Evolutionary conservation across 2,329 filamentous ascomycete species (phyloP).

Genomic region (Cylindrodendrum hubeiense): DNA sequence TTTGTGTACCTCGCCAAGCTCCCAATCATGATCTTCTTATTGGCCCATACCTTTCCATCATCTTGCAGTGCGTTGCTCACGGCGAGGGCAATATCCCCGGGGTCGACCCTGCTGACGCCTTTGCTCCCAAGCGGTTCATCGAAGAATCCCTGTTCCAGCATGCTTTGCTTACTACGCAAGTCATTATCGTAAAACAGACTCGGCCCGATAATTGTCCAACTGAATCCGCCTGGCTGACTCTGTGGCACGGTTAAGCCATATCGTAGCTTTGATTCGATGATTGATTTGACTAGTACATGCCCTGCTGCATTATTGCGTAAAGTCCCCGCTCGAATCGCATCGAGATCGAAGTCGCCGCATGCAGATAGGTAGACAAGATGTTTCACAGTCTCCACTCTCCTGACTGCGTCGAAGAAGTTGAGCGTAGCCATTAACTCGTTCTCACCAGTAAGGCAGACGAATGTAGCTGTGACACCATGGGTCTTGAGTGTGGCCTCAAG

Average conservation of each 20-base stretch:
- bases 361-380: slow-evolving; percentile 30
- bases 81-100: slow-evolving; percentile 25
- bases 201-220: slow-evolving; percentile 29
- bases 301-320: slow-evolving; percentile 15
- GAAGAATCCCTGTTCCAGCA: slow-evolving; percentile 21
- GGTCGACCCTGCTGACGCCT: slow-evolving; percentile 29
- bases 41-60: slow-evolving; percentile 17
- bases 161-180: slow-evolving; percentile 24
- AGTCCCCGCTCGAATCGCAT: slow-evolving; percentile 18
- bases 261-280: slow-evolving; percentile 29
- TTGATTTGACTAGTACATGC: slow-evolving; percentile 27
- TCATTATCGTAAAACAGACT: slow-evolving; percentile 30
- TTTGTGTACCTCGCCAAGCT: slow-evolving; percentile 23
- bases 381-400: slow-evolving; percentile 12
- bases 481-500: slow-evolving; percentile 8
- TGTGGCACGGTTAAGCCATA: slow-evolving; percentile 14
- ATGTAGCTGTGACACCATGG: slow-evolving; percentile 15
- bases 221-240: slow-evolving; percentile 21
- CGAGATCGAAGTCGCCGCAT: slow-evolving; percentile 19
- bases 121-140: slow-evolving; percentile 26
- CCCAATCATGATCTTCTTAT: slow-evolving; percentile 32
- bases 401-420: slow-evolving; percentile 28
- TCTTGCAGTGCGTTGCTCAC: slow-evolving; percentile 23
- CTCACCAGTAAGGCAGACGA: slow-evolving; percentile 26
- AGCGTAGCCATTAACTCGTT: slow-evolving; percentile 32